Evolutionary conservation across 2,329 filamentous ascomycete genomes (phyloP), one percentile per base, ranked within the genome.

Genomic region (Penicillium sp.): DNA sequence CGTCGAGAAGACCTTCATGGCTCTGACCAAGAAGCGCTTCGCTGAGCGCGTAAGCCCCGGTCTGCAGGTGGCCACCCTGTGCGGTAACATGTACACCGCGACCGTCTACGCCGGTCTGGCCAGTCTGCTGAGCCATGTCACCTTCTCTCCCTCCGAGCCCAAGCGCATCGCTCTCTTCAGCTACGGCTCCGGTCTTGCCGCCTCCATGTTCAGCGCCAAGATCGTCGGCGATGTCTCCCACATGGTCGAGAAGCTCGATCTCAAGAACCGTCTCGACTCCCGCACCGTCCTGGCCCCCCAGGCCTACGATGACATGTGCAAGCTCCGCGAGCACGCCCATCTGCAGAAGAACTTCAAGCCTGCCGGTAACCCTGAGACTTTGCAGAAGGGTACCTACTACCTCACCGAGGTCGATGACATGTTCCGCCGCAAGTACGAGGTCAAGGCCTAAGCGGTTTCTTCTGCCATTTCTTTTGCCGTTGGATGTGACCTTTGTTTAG

Each of bases 1-100:
- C 43, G 79, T 93, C 31, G 87, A 93, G 77, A 93, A 91, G 81
- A 85, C 84, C 52, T 93, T 93, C 70, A 87, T 93, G 84, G 77
- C 67, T 47, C 77, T 91, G 59, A 84, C 85, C 69, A 91, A 93
- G 81, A 90, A 90, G 79, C 81, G 80, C 60, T 91, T 87, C 73
- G 79, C 81, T 65, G 85, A 90, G 72, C 84, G 87, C 61, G 84
- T 93, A 59, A 76, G 77, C 66, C 85, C 86, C 42, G 75, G 77
- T 61, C 84, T 87, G 66, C 79, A 89, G 71, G 84, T 89, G 28
- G 82, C 87, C 57, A 90, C 86, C 55, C 80, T 86, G 68, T 87
- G 84, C 69, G 76, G 76, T 63, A 82, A 82, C 69, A 82, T 81
- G 79, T 82, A 82, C 67, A 77, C 74, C 50, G 79, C 77, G 37